A percentile compares a stretch with the other conserved stretches of the same genome.
Evolutionary conservation across 257 asterid genomes (phyloP).

Genomic region (Ilex asprella): DNA sequence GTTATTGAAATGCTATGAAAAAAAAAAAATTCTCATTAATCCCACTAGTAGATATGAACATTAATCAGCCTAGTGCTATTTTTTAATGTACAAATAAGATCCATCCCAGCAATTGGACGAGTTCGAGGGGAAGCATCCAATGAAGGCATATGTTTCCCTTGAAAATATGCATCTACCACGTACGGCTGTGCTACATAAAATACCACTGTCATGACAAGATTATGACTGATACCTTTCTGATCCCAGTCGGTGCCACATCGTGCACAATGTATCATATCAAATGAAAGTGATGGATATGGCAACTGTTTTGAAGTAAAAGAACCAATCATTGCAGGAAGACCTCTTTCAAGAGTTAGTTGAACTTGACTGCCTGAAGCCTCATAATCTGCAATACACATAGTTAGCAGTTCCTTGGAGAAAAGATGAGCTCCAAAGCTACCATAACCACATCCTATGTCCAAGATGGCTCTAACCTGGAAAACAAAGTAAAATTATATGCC

Average conservation of each 20-base stretch:
- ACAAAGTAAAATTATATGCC: constrained; percentile 11
- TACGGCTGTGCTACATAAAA: too few relatives aligned
- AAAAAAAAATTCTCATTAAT: too few relatives aligned
- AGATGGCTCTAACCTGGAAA: constrained; percentile 71
- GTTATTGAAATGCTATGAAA: too few relatives aligned
- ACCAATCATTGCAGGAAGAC: constrained; percentile 95
- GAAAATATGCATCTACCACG: too few relatives aligned
- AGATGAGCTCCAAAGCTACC: constrained; percentile 98
- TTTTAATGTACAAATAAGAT: too few relatives aligned
- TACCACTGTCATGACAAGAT: not conserved
- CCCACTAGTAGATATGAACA: too few relatives aligned
- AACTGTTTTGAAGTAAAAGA: constrained; percentile 83
- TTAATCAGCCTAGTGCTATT: too few relatives aligned
- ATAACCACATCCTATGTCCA: constrained; percentile 94
- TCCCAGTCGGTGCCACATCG: constrained; percentile 90
- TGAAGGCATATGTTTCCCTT: too few relatives aligned
- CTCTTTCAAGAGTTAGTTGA: constrained; percentile 95
- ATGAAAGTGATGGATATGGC: constrained; percentile 90
- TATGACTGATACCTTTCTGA: constrained; percentile 56
- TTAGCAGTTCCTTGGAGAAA: constrained; percentile 61
- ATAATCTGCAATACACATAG: constrained; percentile 87
- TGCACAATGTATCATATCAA: constrained; percentile 97
- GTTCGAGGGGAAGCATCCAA: too few relatives aligned
- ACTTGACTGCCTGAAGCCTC: constrained; percentile 99
- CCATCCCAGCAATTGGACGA: too few relatives aligned